Evolutionary conservation across 352 stramenopile species (phyloP).

Genomic region (Pythium dissotocum): DNA sequence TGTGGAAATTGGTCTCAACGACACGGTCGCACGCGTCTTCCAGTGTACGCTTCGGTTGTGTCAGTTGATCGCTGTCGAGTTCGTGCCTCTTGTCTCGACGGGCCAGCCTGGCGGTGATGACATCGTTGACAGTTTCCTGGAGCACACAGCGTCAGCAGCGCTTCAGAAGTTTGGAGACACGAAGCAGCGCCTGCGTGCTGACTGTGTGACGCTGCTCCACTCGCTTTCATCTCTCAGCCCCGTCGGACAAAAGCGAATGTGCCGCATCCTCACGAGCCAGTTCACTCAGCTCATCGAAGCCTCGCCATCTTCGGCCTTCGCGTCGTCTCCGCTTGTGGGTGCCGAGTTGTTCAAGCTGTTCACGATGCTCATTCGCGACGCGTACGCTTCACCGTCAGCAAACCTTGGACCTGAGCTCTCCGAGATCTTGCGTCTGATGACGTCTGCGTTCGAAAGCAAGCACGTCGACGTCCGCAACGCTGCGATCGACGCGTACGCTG

Average conservation of each 20-base stretch:
- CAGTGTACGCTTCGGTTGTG: constrained; percentile 75
- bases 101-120: constrained; percentile 27
- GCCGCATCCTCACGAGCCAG: constrained; percentile 61
- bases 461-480: constrained; percentile 80
- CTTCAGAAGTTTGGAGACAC: constrained; percentile 79
- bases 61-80: constrained; percentile 71
- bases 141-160: constrained; percentile 56
- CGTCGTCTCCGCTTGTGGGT: constrained; percentile 51
- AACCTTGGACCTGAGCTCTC: constrained; percentile 32
- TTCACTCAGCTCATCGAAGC: constrained; percentile 43
- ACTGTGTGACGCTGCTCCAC: constrained; percentile 73
- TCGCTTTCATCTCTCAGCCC: constrained; percentile 58
- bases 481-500: constrained; percentile 62
- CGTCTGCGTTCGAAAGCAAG: constrained; percentile 73
- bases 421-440: constrained; percentile 49
- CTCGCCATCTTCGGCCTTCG: constrained; percentile 29
- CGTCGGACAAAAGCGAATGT: constrained; percentile 62
- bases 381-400: constrained; percentile 1
- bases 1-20: constrained; percentile 69
- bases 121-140: constrained; percentile 60
- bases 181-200: constrained; percentile 68
- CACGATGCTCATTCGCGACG: constrained; percentile 51
- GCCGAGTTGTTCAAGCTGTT: constrained; percentile 71
- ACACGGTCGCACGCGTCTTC: constrained; percentile 77
- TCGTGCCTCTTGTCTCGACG: constrained; percentile 53